Evolutionary conservation across 1,284 basidiomycete genomes (phyloP), one percentile per base, ranked within the genome.

Genomic region (Leccinum fuscescens): DNA sequence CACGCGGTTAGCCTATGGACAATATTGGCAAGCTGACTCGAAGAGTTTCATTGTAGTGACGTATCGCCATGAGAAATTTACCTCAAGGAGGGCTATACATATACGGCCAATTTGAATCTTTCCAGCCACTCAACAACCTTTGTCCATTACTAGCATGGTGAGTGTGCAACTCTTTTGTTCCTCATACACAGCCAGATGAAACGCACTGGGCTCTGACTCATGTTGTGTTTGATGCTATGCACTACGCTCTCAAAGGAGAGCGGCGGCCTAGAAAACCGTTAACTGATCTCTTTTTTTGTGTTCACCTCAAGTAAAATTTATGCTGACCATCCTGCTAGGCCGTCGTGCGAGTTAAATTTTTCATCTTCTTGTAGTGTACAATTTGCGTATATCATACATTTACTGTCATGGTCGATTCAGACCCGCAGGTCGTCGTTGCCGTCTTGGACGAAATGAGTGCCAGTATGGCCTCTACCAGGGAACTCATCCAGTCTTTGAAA

Each of bases 261-360:
- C 80, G 86, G 89, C 90, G 89, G 89, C 89, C 80, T 92, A 90
- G 89, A 92, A 92, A 91, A 81, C 89, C 89, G 90, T 91, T 86
- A 78, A 86, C 90, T 90, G 90, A 92, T 71, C 60, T 4, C 8
- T 48, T 48, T 48, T 49, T 22, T 8, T 11, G 9, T 48, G 46
- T 48, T 24, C 14, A 7, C 14, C n/a, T 6, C 42, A 12, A 44
- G 42, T 20, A 44, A 44, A 44, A 39, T 15, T 3, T 15, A 58
- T 8, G 48, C 68, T 69, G 62, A 69, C 59, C 3, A 0, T 35
- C n/a, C 35, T 8, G 3, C 27, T 14, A 67, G 66, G 57, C 46
- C 24, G 58, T 55, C 27, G 63, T 46, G 33, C 31, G 52, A 27
- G 56, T 3, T 22, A n/a, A 49, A 27, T 17, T 17, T 11, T n/a